Evolutionary conservation across 2,329 filamentous ascomycete species (phyloP), one percentile per base, ranked within the genome.

Genomic region (Aspergillus alliaceus): DNA sequence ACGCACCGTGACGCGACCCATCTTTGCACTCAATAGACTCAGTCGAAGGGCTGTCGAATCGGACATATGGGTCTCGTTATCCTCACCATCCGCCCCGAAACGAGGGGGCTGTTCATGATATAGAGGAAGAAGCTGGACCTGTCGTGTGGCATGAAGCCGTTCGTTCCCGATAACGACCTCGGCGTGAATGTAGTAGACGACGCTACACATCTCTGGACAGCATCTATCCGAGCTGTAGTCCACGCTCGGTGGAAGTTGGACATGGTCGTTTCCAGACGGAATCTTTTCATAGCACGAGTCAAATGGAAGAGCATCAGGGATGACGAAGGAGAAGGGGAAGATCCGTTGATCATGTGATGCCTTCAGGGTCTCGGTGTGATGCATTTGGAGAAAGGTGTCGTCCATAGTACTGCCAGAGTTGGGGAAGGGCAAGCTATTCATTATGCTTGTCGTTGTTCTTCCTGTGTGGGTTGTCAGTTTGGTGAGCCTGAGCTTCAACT

Each of bases 181-280:
- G 27, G 44, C 44, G 22, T 22, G 44, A 14, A 48, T 14, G 27
- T 32, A 22, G 18, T 48, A 48, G 20, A 24, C 8, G 14, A 48
- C 18, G 18, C 12, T 15, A 22, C 44, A 32, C 44, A 48, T 48
- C n/a, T 48, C 18, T 6, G 44, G 44, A 18, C 44, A 48, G 44
- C 27, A 37, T 9, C 14, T 47, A 27, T 34, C 39, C 18, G 34
- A 56, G 32, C 40, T 35, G 12, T 46, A 15, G 54, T 59, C 50
- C 54, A 60, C 58, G 51, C 53, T 40, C 22, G 46, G 51, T 37
- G 35, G 31, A 8, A 51, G 22, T 44, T 27, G 27, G 47, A 35
- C n/a, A 25, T 54, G 51, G 27, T 18, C 24, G 8, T 53, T 25
- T 22, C 44, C 11, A 27, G 42, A 9, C 2, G n/a, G 44, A 15